A percentile compares a stretch with the other conserved stretches of the same genome.
Conservation (phyloP, 2,329 filamentous ascomycete genomes). For the Aschersonia sp. region DNA sequence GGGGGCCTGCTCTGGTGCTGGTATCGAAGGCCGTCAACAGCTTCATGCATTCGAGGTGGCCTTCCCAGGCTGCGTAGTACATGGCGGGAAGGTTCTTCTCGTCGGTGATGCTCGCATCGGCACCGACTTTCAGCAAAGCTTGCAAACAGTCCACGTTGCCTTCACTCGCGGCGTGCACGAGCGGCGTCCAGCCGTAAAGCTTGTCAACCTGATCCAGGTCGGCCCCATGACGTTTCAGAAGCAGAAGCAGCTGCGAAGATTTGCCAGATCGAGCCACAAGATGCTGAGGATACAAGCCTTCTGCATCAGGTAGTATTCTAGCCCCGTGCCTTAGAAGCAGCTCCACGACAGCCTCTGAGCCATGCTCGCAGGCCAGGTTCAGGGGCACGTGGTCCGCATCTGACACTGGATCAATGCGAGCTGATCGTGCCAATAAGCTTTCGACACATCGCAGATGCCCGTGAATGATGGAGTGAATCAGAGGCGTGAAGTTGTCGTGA, state of each 20-base stretch:
- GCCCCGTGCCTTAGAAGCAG: constrained; percentile 71
- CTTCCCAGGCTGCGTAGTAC: constrained; percentile 98
- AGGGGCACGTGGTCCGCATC: constrained; percentile 87
- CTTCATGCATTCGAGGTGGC: constrained; percentile 86
- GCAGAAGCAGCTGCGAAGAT: constrained; percentile 60
- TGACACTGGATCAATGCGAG: constrained; percentile 73
- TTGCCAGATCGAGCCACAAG: constrained; percentile 82
- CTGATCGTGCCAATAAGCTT: constrained; percentile 59
- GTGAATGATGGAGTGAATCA: constrained; percentile 91
- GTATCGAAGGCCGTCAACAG: constrained; percentile 53
- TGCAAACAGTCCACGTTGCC: constrained; percentile 82
- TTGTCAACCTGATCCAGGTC: constrained; percentile 89
- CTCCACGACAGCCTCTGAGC: constrained; percentile 70
- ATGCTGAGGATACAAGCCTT: constrained; percentile 94
- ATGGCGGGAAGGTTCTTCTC: constrained; percentile 89
- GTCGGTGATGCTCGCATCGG: constrained; percentile 66
- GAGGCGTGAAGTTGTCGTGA: constrained; percentile 90
- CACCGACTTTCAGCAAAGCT: constrained; percentile 65
- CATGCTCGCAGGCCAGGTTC: constrained; percentile 90
- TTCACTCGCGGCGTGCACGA: constrained; percentile 93
- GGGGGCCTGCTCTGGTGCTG: constrained; percentile 26
- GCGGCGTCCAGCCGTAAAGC: constrained; percentile 90
- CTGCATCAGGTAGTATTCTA: constrained; percentile 79
- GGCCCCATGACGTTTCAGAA: constrained; percentile 74
- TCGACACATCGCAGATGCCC: constrained; percentile 69